Evolutionary conservation across 164 flowering plant species (phyloP).

Genomic region (Protea cynaroides): DNA sequence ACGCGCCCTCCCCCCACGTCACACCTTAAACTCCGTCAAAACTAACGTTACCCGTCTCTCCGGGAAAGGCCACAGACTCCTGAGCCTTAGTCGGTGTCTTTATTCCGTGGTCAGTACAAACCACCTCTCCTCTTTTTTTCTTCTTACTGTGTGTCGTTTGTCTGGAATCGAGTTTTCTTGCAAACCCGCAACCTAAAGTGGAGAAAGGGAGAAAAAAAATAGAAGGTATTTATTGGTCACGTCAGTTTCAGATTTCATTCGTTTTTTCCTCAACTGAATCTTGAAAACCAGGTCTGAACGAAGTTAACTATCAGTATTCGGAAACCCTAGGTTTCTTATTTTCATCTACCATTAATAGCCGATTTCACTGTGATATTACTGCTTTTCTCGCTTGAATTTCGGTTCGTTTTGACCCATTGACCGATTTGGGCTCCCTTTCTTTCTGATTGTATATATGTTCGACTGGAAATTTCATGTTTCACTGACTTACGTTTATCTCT

Average conservation of each 20-base stretch:
- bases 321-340: background rate
- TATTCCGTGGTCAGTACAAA: conserved; percentile 9
- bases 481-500: no score
- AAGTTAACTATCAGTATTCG: background rate
- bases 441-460: background rate
- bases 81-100: background rate
- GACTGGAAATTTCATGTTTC: background rate
- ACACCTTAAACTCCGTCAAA: conserved; percentile 25
- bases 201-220: no score
- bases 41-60: conserved; percentile 10
- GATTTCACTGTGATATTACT: background rate
- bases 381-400: background rate
- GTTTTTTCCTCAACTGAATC: conserved; percentile 3
- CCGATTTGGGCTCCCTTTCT: no score
- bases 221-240: conserved; percentile 1
- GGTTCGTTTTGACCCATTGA: background rate
- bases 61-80: conserved; percentile 15
- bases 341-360: background rate
- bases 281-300: conserved; percentile 2
- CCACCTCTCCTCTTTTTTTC: background rate
- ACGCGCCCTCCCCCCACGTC: background rate
- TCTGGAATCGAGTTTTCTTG: background rate
- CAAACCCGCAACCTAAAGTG: conserved; percentile 2
- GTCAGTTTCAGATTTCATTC: conserved; percentile 1
- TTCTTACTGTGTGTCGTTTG: no score